Base-by-base conservation (phyloP, 345 rosid genomes). In the Lepidium didymum region DNA sequence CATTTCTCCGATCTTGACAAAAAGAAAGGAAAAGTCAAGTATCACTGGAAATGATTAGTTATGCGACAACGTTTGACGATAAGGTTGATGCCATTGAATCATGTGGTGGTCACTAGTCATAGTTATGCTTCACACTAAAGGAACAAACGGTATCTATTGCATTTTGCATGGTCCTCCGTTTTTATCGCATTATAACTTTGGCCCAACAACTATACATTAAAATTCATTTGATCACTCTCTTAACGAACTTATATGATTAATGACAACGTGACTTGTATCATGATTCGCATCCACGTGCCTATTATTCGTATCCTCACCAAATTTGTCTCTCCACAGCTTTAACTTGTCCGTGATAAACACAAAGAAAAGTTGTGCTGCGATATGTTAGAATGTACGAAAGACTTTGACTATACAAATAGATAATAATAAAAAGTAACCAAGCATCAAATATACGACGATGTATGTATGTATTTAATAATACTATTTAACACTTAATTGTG, bases 101-200 rank as follows among this genome's bases (percentile, higher is more conserved):
- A 29, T 13, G 57, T 56, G 64, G 70, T 55, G 58, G 70, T 64
- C 76, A 64, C 47, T 56, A 41, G 70, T 27, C 65, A 57, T 56
- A 13, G 52, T 63, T 34, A 72, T 64, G 76, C 58, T 72, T 72
- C 70, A 19, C 70, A 64, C 60, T 29, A 18, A 72, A 72, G 70
- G 45, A 64, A 72, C 53, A 56, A 1, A 34, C 8, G 29, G 49
- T 62, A 29, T 37, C 70, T 64, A 59, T 8, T 37, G 70, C 58
- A 64, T 64, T 51, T 62, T 63, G 34, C 70, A 64, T 37, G 49
- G 6, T 55, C 53, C 23, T 35, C 37, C 14, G 10, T 71, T 60
- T 43, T 23, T 36, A 33, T 62, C 23, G 41, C 62, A 60, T 60
- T 1, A 60, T 35, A 29, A 42, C 49, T 29, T 29, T 37, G 42